Evolutionary conservation across 345 rosid genomes (phyloP), one percentile per base, ranked within the genome.

Genomic region (Gossypium turneri): DNA sequence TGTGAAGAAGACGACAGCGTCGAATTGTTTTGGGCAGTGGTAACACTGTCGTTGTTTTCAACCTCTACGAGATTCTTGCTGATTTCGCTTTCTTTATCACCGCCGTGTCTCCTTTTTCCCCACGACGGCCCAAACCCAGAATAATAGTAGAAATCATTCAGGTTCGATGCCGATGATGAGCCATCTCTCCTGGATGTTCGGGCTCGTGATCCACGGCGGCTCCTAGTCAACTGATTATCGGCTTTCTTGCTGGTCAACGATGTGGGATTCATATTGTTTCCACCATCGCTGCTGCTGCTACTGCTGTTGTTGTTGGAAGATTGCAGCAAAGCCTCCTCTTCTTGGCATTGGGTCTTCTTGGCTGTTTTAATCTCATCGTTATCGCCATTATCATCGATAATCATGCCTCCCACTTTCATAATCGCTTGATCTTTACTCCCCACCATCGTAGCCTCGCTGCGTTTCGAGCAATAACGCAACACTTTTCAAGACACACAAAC

Each of bases 61-160:
- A 51, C 48, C 22, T 59, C 76, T 22, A 13, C 22, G 20, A 13
- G 43, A 61, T 77, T 57, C 19, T 25, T 45, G 41, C 20, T 55
- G 0, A 29, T 48, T 24, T 22, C 72, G 48, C 34, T 74, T n/a
- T 3, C 81, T 43, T 70, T 75, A 0, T 50, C 58, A 58, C 72
- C 67, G 63, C 79, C 52, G n/a, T 79, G 84, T 79, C 94, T 81
- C 57, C 84, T 79, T 67, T 84, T 92, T 13, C 94, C 90, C 98
- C 97, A 88, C 62, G 77, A 57, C 48, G 97, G 98, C 12, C 97
- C 98, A 72, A 94, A 94, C 78, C 98, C 97, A 29, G 98, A 85
- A 85, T 94, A 94, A 77, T 94, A 94, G 74, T 94, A 94, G 76
- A 88, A 94, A 84, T 88, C 92, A 61, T 84, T 80, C 9, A 90